phyloP scores from a whole-genome alignment of 371 early-diverging fungal species.

The Chytridiales sp. region DNA sequence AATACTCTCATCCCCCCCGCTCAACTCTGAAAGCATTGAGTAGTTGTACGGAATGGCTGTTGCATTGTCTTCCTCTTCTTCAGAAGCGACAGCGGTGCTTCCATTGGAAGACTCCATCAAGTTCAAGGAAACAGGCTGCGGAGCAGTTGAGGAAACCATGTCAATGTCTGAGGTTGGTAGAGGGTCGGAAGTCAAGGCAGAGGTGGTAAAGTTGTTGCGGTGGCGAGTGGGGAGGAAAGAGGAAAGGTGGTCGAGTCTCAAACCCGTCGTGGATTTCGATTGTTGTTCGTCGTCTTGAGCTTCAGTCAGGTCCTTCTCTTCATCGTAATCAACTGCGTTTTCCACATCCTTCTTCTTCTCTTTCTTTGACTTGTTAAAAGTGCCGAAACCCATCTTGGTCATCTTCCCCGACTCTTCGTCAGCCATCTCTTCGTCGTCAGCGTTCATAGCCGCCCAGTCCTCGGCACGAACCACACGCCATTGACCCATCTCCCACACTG shows the following conservation, averaged over 20 bases:
- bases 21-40: slow-evolving; percentile 13
- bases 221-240: slow-evolving; percentile 13
- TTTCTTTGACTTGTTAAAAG: too few relatives aligned
- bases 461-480: slow-evolving; percentile 18
- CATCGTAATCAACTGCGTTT: background rate
- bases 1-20: background rate
- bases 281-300: background rate
- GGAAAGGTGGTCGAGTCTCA: slow-evolving; percentile 1
- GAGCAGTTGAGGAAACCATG: background rate
- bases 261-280: background rate
- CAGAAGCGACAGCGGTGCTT: background rate
- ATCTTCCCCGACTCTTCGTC: background rate
- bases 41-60: slow-evolving; percentile 19
- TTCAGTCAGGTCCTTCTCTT: background rate
- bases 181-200: background rate
- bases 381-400: background rate
- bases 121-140: background rate
- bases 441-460: slow-evolving; percentile 19
- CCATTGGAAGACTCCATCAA: background rate
- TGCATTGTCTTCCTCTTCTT: slow-evolving; percentile 5
- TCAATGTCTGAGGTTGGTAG: slow-evolving; percentile 1
- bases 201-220: background rate
- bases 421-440: background rate
- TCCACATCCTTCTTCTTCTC: slow-evolving; percentile 7
- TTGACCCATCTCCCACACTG: slow-evolving; percentile 23